Base-by-base conservation (phyloP, 1,284 basidiomycete genomes). In the Farysia itapuensis region DNA sequence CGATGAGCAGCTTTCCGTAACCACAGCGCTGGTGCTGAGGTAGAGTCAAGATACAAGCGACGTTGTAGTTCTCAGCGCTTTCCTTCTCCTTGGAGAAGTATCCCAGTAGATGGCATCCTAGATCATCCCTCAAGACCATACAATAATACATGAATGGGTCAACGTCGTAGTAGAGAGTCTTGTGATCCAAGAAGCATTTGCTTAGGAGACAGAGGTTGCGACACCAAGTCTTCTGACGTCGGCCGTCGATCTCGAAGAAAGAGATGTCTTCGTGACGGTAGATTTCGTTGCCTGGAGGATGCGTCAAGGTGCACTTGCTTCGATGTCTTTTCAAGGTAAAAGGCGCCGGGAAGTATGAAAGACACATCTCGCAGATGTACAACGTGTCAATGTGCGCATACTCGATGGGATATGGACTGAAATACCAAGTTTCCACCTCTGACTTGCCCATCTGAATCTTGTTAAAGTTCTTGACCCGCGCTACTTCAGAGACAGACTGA, bases 61-160 rank as follows among this genome's bases (percentile, higher is more conserved):
- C 89, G 77, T 99, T 99, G 82, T 98, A 99, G 67, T 86, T 90
- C 73, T 98, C 94, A 13, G 94, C 88, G 5, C 86, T 95, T 77
- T 98, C 95, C 77, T 99, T 99, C 79, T 99, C 95, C 75, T 98
- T 98, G 24, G 92, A 96, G 78, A 99, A 99, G 80, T 97, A 99
- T 29, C 94, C 94, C 59, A 99, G 89, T 63, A 96, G 80, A 77
- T 98, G 95, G 74, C 89, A 91, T 15, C 95, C 95, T 18, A 83
- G 81, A 22, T 89, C 86, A 80, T 98, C 94, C 56, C 91, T 85
- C 72, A 87, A 85, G 43, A 86, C 72, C 92, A 98, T 94, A 77
- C 94, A 87, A 82, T 98, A 99, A 82, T 93, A 99, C 82, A 99
- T 83, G 81, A 99, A 99, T 4, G 95, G 95, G 52, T 96, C 97